A percentile compares a stretch with the other conserved stretches of the same genome.
Conservation (phyloP, 1,139 yeast genomes). For the Candida freyschussii region DNA sequence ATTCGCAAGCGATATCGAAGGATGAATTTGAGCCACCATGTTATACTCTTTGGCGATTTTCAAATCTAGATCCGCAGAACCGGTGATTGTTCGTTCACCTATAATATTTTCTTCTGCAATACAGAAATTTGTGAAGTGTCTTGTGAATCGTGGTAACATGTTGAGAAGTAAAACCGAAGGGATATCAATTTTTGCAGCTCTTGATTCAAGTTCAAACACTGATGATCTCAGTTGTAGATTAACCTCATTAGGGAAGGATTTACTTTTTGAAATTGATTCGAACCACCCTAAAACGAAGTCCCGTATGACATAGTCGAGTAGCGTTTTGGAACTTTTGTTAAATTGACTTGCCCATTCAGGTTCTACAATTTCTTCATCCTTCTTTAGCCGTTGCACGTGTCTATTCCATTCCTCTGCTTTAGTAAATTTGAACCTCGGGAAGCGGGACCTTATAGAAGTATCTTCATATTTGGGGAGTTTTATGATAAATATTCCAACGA, state of each 20-base stretch:
- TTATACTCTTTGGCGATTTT: conserved; percentile 59
- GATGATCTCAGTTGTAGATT: conserved; percentile 44
- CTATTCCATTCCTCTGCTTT: conserved; percentile 28
- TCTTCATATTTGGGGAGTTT: conserved; percentile 12
- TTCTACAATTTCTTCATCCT: conserved; percentile 3
- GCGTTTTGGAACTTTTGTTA: conserved; percentile 47
- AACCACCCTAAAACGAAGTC: conserved; percentile 71
- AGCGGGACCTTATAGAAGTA: conserved; percentile 7
- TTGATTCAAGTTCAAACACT: conserved; percentile 35
- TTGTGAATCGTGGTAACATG: conserved; percentile 60
- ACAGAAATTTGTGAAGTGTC: conserved; percentile 54
- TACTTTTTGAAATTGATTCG: conserved; percentile 34
- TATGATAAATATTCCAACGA: conserved; percentile 6
- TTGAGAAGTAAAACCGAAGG: conserved; percentile 54
- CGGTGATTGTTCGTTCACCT: conserved; percentile 30
- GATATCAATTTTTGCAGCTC: conserved; percentile 45
- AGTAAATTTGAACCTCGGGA: conserved; percentile 31
- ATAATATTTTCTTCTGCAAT: conserved; percentile 47
- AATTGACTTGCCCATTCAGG: conserved; percentile 22
- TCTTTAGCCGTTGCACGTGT: conserved; percentile 19
- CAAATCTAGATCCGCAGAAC: conserved; percentile 45
- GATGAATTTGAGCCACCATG: conserved; percentile 52
- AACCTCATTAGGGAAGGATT: conserved; percentile 51
- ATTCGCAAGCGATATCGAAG: conserved; percentile 47
- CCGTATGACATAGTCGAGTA: conserved; percentile 48